Conservation (phyloP, 2,329 filamentous ascomycete species). For the Colletotrichum caudatum region DNA sequence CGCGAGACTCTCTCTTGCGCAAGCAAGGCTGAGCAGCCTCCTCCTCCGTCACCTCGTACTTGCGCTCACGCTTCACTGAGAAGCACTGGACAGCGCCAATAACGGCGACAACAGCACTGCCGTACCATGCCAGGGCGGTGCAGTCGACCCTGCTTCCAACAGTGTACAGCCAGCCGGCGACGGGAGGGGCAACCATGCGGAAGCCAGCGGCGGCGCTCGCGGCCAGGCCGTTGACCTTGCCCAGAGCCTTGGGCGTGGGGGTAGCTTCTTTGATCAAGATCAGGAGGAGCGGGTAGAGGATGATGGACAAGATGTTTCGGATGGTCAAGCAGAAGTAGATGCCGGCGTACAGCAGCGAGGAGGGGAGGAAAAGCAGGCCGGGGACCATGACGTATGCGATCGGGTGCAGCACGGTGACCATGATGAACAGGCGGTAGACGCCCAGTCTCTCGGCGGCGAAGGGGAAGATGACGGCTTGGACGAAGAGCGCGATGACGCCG, state of each 20-base stretch:
- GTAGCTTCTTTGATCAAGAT: constrained; percentile 77
- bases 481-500: constrained; percentile 68
- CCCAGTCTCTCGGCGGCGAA: constrained; percentile 69
- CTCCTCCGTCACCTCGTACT: constrained; percentile 29
- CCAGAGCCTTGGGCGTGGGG: constrained; percentile 66
- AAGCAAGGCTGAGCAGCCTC: constrained; percentile 24
- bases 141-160: constrained; percentile 69
- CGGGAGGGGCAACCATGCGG: constrained; percentile 74
- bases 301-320: constrained; percentile 71
- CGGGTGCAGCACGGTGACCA: constrained; percentile 71
- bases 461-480: constrained; percentile 72
- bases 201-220: constrained; percentile 75
- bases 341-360: constrained; percentile 62
- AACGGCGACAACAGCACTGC: constrained; percentile 67
- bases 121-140: constrained; percentile 74
- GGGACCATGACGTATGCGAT: constrained; percentile 72
- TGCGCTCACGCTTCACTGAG: constrained; percentile 55
- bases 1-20: constrained; percentile 34
- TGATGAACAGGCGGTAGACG: constrained; percentile 69
- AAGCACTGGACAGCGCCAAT: constrained; percentile 72
- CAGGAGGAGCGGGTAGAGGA: constrained; percentile 74
- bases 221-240: constrained; percentile 74
- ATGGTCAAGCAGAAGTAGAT: constrained; percentile 70
- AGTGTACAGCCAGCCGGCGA: constrained; percentile 73
- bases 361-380: constrained; percentile 66